Percentiles rank a stretch among this genome's conserved stretches.
phyloP scores from a whole-genome alignment of 1,284 basidiomycete genomes.

The Vanrija sp. region DNA sequence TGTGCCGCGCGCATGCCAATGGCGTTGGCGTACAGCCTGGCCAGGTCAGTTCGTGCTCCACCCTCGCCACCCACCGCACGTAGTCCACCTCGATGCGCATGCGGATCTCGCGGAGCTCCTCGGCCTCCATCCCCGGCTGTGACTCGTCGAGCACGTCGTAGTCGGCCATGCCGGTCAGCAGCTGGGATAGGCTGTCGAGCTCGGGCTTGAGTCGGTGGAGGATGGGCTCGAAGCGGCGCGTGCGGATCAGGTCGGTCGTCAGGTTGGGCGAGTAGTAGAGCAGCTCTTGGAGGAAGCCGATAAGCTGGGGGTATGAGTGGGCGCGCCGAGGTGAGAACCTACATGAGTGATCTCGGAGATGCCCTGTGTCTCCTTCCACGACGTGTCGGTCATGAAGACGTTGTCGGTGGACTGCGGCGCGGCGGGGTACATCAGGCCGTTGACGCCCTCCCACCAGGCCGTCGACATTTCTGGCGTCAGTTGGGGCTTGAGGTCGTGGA shows the following conservation, averaged over 20 bases:
- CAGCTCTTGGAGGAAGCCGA: constrained; percentile 7
- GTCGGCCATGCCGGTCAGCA: constrained; percentile 3
- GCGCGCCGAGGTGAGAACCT: not conserved
- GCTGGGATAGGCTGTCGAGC: constrained; percentile 14
- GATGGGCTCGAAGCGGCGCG: constrained; percentile 17
- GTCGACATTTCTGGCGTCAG: constrained; percentile 17
- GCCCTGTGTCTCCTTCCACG: not conserved
- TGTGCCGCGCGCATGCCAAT: constrained; percentile 21
- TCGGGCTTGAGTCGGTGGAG: constrained; percentile 22
- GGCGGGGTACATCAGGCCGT: not conserved
- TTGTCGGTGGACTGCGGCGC: not conserved
- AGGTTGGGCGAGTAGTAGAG: constrained; percentile 17
- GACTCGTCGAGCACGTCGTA: constrained; percentile 5
- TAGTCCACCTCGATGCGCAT: constrained; percentile 22
- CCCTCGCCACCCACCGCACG: constrained; percentile 8
- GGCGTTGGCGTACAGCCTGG: constrained; percentile 20
- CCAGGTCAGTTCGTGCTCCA: not conserved
- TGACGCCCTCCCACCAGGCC: constrained; percentile 18
- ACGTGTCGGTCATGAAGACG: not conserved
- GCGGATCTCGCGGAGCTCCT: constrained; percentile 17
- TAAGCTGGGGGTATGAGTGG: not conserved
- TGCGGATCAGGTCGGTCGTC: constrained; percentile 19
- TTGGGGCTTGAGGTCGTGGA: no score
- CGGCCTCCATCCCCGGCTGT: constrained; percentile 9
- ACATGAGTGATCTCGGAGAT: constrained; percentile 5